A percentile compares a stretch with the other conserved stretches of the same genome.
phyloP scores from a whole-genome alignment of 768 basidiomycete species.

The Rhizopogon roseolus region DNA sequence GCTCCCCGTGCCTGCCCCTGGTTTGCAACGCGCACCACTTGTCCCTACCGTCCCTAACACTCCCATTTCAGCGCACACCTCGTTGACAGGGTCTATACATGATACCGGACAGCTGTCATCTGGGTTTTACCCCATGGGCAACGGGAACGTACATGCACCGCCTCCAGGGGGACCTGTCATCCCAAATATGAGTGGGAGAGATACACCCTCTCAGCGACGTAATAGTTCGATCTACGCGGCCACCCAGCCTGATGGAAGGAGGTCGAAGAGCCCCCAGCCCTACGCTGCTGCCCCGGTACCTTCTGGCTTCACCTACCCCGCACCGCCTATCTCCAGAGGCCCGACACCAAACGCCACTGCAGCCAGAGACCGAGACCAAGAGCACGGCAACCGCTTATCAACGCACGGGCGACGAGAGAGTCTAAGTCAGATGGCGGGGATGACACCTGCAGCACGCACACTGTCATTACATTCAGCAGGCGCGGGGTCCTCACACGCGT shows the following conservation, averaged over 20 bases:
- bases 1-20: constrained; percentile 18
- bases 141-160: background rate
- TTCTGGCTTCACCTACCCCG: constrained; percentile 19
- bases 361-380: too few species aligned
- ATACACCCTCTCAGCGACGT: constrained; percentile 7
- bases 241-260: constrained; percentile 13
- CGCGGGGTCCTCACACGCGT: constrained; percentile 6
- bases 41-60: constrained; percentile 12
- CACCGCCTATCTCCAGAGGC: constrained; percentile 23
- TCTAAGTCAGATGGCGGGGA: constrained; percentile 16
- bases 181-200: constrained; percentile 9
- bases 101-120: constrained; percentile 9
- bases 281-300: constrained; percentile 24
- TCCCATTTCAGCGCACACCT: constrained; percentile 2
- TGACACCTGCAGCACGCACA: constrained; percentile 15
- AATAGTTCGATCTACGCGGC: constrained; percentile 7
- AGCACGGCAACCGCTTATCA: constrained; percentile 12
- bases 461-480: constrained; percentile 10
- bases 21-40: constrained; percentile 6
- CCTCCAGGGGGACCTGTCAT: constrained; percentile 18
- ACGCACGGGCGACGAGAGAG: constrained; percentile 23
- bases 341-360: constrained; percentile 6
- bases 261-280: constrained; percentile 16
- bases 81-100: constrained; percentile 14
- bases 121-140: constrained; percentile 7